Evolutionary conservation across 83 land plant genomes (phyloP).

Genomic region (Diphasiastrum complanatum): DNA sequence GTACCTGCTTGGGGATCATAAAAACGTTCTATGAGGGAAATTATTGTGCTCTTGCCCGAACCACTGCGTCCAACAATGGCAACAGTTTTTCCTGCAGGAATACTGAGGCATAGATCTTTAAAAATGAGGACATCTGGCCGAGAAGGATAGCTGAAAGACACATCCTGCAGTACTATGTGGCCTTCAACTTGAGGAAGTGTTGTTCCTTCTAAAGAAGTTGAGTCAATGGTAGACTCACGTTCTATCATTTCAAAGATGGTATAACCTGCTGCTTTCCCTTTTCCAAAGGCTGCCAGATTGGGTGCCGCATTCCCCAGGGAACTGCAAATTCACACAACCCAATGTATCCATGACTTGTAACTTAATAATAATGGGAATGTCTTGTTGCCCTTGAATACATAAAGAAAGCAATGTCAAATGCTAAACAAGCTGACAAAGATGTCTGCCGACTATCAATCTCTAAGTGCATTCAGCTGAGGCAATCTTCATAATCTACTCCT

Average conservation of each 20-base stretch:
- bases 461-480: too few relatives aligned
- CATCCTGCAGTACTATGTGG: constrained; percentile 36
- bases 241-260: constrained; percentile 42
- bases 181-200: constrained; percentile 28
- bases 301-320: constrained; percentile 67
- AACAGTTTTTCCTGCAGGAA: constrained; percentile 41
- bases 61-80: constrained; percentile 61
- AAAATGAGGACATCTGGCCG: constrained; percentile 36
- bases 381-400: too few relatives aligned
- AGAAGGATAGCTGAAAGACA: constrained; percentile 52
- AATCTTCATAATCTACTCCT: too few relatives aligned
- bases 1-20: constrained; percentile 48
- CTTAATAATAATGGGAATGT: not conserved
- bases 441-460: too few relatives aligned
- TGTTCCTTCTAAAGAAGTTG: constrained; percentile 27
- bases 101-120: constrained; percentile 26
- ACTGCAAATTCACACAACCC: constrained; percentile 25
- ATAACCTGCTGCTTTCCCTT: constrained; percentile 39
- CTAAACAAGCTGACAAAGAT: too few relatives aligned
- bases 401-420: too few relatives aligned
- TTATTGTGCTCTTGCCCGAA: constrained; percentile 50
- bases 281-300: constrained; percentile 45
- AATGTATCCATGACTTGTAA: not conserved
- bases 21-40: constrained; percentile 48
- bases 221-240: constrained; percentile 36